A percentile compares a stretch with the other conserved stretches of the same genome.
These are phyloP conservation scores for Wickerhamomyces sp. DNA, from an alignment of 1,139 yeast genomes.

Conservation along the genomic window DNA sequence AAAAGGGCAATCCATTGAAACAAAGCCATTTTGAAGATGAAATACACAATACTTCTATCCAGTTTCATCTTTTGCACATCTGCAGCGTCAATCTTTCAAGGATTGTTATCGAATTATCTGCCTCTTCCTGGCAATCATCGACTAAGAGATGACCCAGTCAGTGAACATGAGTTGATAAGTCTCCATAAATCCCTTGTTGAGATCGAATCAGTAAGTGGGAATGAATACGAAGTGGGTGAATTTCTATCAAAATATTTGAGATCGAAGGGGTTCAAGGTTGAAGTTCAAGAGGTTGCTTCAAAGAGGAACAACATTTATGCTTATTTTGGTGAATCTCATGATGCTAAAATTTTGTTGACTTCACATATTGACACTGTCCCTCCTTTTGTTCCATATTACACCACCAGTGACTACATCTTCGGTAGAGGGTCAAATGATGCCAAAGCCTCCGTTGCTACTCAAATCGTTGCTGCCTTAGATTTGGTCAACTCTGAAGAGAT, in stretches of 20 bases:
- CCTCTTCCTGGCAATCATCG: neutral
- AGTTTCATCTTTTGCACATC: slow-evolving; percentile 8
- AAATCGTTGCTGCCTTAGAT: slow-evolving; percentile 47
- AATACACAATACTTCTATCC: slow-evolving; percentile 1
- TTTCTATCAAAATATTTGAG: slow-evolving; percentile 30
- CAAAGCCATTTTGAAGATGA: slow-evolving; percentile 4
- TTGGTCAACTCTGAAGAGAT: slow-evolving; percentile 35
- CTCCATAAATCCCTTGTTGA: slow-evolving; percentile 22
- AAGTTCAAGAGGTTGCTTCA: slow-evolving; percentile 33
- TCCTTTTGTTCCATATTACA: slow-evolving; percentile 50
- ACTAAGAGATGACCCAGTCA: neutral
- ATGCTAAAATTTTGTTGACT: slow-evolving; percentile 49
- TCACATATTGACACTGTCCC: slow-evolving; percentile 75
- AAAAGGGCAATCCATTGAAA: too few species aligned
- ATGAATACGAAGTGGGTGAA: slow-evolving; percentile 15
- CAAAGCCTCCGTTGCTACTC: slow-evolving; percentile 63
- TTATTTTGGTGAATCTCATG: slow-evolving; percentile 35
- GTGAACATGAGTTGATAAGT: slow-evolving; percentile 17
- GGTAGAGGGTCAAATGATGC: slow-evolving; percentile 72
- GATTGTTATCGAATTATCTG: neutral
- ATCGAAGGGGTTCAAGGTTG: slow-evolving; percentile 46
- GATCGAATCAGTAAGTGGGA: slow-evolving; percentile 18
- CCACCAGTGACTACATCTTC: slow-evolving; percentile 45
- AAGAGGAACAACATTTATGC: slow-evolving; percentile 53
- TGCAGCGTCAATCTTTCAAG: slow-evolving; percentile 5